These are phyloP conservation scores for Hypomontagnella monticulosa DNA, from an alignment of 495 filamentous ascomycete genomes.

Conservation along the genomic window DNA sequence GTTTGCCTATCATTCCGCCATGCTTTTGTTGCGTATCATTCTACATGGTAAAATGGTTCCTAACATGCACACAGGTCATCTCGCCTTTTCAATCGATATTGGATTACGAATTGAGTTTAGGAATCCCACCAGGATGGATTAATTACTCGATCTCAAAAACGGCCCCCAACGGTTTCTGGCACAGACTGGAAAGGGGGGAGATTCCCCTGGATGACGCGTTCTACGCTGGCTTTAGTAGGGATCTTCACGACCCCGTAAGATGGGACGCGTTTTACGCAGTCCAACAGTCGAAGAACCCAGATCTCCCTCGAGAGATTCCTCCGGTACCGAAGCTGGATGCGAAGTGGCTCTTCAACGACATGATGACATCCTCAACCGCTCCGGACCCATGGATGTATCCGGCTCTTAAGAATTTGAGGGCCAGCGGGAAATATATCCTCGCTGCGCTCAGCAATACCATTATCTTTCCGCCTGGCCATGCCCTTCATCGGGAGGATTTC, in stretches of 20 bases:
- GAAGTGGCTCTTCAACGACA: constrained; percentile 85
- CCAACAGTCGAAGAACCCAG: constrained; percentile 49
- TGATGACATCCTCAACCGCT: constrained; percentile 79
- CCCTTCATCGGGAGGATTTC: constrained; percentile 53
- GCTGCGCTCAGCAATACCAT: constrained; percentile 91
- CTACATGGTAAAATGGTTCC: background rate
- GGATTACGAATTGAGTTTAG: constrained; percentile 79
- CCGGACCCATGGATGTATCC: constrained; percentile 90
- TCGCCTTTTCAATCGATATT: constrained; percentile 94
- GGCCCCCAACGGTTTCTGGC: constrained; percentile 87
- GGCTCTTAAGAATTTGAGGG: constrained; percentile 74
- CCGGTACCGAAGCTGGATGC: constrained; percentile 79
- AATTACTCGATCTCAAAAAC: constrained; percentile 86
- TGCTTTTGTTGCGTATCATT: background rate
- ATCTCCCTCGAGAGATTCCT: constrained; percentile 55
- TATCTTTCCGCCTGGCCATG: constrained; percentile 76
- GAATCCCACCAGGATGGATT: constrained; percentile 87
- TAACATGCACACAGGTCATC: constrained; percentile 69
- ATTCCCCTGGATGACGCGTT: constrained; percentile 76
- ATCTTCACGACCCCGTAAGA: constrained; percentile 69
- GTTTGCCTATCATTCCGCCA: no score
- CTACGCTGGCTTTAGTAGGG: constrained; percentile 78
- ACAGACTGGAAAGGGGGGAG: constrained; percentile 78
- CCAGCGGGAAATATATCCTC: constrained; percentile 72
- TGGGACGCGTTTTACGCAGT: constrained; percentile 67